Conservation (phyloP, 768 basidiomycete species). For the Lanmaoa pseudosensibilis region DNA sequence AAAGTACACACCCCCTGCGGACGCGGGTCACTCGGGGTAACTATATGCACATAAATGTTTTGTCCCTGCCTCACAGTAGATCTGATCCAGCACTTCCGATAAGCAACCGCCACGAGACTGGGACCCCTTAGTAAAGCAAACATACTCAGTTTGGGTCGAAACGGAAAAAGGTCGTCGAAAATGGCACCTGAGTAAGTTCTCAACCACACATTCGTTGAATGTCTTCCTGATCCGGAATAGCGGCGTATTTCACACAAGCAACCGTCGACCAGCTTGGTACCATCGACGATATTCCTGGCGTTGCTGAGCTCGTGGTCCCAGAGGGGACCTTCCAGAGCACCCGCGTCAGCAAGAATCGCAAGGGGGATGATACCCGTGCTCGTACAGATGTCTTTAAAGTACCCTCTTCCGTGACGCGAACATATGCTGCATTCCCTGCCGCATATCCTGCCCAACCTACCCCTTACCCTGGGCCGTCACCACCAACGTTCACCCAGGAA, state of each 20-base stretch:
- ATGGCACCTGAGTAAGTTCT: slow-evolving; percentile 76
- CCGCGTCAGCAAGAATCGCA: slow-evolving; percentile 51
- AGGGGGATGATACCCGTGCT: slow-evolving; percentile 40
- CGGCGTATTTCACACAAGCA: slow-evolving; percentile 79
- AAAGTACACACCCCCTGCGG: slow-evolving; percentile 54
- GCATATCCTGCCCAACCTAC: slow-evolving; percentile 31
- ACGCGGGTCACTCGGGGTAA: slow-evolving; percentile 46
- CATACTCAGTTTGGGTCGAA: slow-evolving; percentile 77
- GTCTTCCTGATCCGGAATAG: slow-evolving; percentile 41
- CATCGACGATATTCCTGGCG: slow-evolving; percentile 62
- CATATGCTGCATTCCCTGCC: slow-evolving; percentile 44
- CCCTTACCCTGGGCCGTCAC: slow-evolving; percentile 25
- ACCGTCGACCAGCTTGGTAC: slow-evolving; percentile 71
- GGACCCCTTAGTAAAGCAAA: slow-evolving; percentile 79
- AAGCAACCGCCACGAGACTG: slow-evolving; percentile 58
- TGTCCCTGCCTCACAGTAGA: slow-evolving; percentile 6
- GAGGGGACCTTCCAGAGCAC: slow-evolving; percentile 69
- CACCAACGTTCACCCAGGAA: slow-evolving; percentile 25
- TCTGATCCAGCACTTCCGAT: slow-evolving; percentile 37
- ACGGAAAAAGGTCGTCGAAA: slow-evolving; percentile 66
- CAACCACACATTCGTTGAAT: not conserved
- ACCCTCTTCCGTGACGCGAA: slow-evolving; percentile 35
- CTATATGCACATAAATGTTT: slow-evolving; percentile 10
- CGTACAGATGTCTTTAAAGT: slow-evolving; percentile 35
- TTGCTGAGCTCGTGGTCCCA: slow-evolving; percentile 64